Evolutionary conservation across 306 rosid species (phyloP).

Genomic region (Mimosa bimucronata): DNA sequence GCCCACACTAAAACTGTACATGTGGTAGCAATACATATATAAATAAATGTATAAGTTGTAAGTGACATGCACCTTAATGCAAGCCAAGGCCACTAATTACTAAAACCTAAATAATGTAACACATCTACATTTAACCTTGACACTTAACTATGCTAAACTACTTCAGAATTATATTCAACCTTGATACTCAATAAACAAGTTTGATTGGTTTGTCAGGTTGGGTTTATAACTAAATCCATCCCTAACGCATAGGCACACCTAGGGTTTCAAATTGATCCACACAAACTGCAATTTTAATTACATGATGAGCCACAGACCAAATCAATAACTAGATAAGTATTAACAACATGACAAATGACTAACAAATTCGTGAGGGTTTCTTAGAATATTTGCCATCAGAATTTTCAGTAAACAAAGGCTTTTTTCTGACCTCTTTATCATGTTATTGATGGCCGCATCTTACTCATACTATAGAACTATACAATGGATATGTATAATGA

Average conservation of each 20-base stretch:
- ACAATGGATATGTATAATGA: background rate
- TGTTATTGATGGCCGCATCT: background rate
- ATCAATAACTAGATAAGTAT: background rate
- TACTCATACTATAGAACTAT: background rate
- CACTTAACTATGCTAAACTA: too few species aligned
- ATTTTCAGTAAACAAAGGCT: background rate
- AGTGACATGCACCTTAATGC: too few species aligned
- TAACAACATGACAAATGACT: background rate
- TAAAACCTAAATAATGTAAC: too few species aligned
- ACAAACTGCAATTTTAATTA: too few species aligned
- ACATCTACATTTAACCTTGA: too few species aligned
- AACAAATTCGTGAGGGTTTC: background rate
- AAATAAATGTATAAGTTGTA: too few species aligned
- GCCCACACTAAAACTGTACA: too few species aligned
- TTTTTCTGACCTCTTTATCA: background rate
- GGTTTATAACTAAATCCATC: background rate
- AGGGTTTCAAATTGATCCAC: background rate
- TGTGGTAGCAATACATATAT: too few species aligned
- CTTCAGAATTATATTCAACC: too few species aligned
- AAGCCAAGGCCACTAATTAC: too few species aligned
- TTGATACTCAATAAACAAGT: too few species aligned
- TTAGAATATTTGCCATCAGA: background rate
- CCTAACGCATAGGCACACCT: background rate
- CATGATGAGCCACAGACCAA: too few species aligned
- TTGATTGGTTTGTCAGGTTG: background rate